phyloP scores from a whole-genome alignment of 2,329 filamentous ascomycete genomes.

The Colletotrichum destructivum region DNA sequence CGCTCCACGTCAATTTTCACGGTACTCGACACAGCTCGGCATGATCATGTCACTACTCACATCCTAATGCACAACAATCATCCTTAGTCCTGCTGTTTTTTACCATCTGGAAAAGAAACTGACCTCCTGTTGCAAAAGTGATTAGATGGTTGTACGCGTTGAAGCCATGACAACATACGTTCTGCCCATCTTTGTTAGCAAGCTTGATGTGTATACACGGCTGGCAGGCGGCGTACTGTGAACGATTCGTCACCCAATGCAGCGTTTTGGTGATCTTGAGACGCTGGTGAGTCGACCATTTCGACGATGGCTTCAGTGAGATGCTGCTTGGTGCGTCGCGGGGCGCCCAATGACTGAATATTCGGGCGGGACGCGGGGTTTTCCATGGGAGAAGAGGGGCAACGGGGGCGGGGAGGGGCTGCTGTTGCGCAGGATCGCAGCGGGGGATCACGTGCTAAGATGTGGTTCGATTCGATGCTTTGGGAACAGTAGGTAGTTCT shows the following conservation, averaged over 20 bases:
- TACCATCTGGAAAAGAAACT: background rate
- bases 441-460: background rate
- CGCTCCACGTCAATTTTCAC: too few relatives aligned
- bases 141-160: background rate
- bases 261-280: background rate
- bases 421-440: background rate
- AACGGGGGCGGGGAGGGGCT: background rate
- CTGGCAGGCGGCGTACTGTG: background rate
- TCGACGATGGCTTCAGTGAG: background rate
- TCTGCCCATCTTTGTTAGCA: background rate
- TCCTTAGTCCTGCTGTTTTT: background rate
- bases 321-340: background rate
- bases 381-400: too few relatives aligned
- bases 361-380: background rate
- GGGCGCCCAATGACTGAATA: background rate
- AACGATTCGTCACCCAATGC: background rate
- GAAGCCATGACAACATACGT: background rate
- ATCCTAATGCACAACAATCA: background rate
- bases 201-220: too few relatives aligned
- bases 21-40: too few relatives aligned
- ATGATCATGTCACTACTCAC: background rate
- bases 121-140: background rate
- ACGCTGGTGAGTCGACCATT: background rate
- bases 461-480: background rate
- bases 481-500: too few relatives aligned